Evolutionary conservation across 305 asterid species (phyloP), one percentile per base, ranked within the genome.

Genomic region (Fraxinus dipetala): DNA sequence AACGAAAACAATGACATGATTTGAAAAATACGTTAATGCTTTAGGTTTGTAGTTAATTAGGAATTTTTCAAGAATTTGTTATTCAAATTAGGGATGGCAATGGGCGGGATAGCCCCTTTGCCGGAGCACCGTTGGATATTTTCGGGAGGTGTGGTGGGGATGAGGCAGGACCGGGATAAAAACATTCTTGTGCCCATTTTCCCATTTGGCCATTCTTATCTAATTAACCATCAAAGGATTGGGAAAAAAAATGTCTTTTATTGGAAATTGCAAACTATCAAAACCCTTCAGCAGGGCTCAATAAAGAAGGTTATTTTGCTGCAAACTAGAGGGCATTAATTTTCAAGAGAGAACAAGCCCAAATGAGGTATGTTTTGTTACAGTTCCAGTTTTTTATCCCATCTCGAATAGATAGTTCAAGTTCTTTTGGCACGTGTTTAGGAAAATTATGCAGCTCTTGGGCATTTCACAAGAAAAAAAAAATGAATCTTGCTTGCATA

Each of bases 331-430:
- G 83, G 81, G 79, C 74, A 32, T 83, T 78, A 89, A 87, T 87
- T 91, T 91, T 48, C 92, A 91, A 72, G 95, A 91, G 84, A 91
- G 98, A 90, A 86, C 86, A 35, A 93, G 97, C 89, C 91, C 98
- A 20, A 48, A 78, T 85, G 95, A 93, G 98, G 98, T 94, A 87
- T 32, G 78, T 65, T 73, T 75, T 76, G 18, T 36, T 69, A n/a
- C 8, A 26, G 10, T 5, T 16, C 10, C 6, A 16, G 3, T 0
- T 22, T 79, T 88, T 43, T 43, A 43, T 11, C 5, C 16, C 51
- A 10, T 43, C 51, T 43, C 51, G 14, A 43, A 43, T 43, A 11
- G 4, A 43, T 43, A 43, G 51, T 43, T 38, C 16, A 11, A 43
- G 51, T 43, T 43, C 51, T 43, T 43, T 43, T 10, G 51, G 1